A percentile compares a stretch with the other conserved stretches of the same genome.
Evolutionary conservation across 306 rosid species (phyloP).

Genomic region (Fagus crenata): DNA sequence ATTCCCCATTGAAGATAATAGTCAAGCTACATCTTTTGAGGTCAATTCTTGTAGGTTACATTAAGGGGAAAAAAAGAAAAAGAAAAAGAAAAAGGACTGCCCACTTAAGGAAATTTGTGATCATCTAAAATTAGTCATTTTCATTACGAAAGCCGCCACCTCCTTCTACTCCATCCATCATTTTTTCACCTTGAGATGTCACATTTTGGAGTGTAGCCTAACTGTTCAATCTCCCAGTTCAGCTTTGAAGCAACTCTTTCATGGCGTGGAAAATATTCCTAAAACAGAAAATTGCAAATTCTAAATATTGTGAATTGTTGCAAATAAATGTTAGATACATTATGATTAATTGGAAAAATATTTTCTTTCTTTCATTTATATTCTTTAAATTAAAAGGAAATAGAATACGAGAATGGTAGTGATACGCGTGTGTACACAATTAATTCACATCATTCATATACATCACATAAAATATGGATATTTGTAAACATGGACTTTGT

Average conservation of each 20-base stretch:
- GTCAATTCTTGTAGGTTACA: slow-evolving; percentile 40
- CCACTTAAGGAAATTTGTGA: slow-evolving; percentile 34
- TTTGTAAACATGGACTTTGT: no score
- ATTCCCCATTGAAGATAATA: slow-evolving; percentile 17
- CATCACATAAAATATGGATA: no score
- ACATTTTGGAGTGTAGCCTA: slow-evolving; percentile 43
- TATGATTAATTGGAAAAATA: neutral
- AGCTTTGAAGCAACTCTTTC: slow-evolving; percentile 87
- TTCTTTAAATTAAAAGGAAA: no score
- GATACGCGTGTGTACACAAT: no score
- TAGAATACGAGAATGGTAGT: no score
- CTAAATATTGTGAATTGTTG: neutral
- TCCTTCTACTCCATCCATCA: slow-evolving; percentile 23
- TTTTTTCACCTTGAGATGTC: slow-evolving; percentile 51
- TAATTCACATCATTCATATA: no score
- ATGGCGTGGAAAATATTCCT: slow-evolving; percentile 88
- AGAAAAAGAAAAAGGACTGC: slow-evolving; percentile 20
- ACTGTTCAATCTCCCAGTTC: slow-evolving; percentile 81
- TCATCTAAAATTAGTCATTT: slow-evolving; percentile 48
- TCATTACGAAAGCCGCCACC: slow-evolving; percentile 31
- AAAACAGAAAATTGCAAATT: neutral
- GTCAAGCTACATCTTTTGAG: slow-evolving; percentile 34
- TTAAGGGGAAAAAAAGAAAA: slow-evolving; percentile 30
- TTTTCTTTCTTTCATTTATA: neutral
- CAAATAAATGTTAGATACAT: neutral